A percentile compares a stretch with the other conserved stretches of the same genome.
Conservation (phyloP, 2,329 filamentous ascomycete genomes). For the Xylariaceae sp. region DNA sequence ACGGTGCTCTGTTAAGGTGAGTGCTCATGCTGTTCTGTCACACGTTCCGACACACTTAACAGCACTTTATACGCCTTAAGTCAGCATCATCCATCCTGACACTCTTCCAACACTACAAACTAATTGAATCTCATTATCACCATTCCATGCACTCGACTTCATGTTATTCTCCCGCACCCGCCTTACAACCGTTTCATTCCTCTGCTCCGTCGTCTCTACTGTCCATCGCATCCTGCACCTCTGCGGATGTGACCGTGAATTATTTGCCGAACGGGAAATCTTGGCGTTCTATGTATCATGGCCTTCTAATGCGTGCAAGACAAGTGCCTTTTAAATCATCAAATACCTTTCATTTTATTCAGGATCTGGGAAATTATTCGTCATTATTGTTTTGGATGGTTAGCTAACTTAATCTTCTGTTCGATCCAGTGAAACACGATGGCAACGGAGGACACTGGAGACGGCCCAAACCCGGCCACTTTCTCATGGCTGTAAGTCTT, state of each 20-base stretch:
- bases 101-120: not conserved
- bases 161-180: not conserved
- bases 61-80: slow-evolving; percentile 2
- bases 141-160: not conserved
- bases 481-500: slow-evolving; percentile 33
- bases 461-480: slow-evolving; percentile 8
- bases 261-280: slow-evolving; percentile 24
- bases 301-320: not conserved
- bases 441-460: slow-evolving; percentile 18
- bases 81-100: slow-evolving; percentile 14
- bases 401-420: slow-evolving; percentile 10
- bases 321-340: not conserved
- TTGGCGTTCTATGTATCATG: slow-evolving; percentile 12
- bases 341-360: too few relatives aligned
- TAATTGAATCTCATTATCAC: slow-evolving; percentile 9
- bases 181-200: slow-evolving; percentile 15
- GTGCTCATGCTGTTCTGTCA: slow-evolving; percentile 7
- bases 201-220: slow-evolving; percentile 2
- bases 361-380: not conserved
- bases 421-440: slow-evolving; percentile 11
- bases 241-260: slow-evolving; percentile 26
- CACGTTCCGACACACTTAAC: not conserved
- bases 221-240: slow-evolving; percentile 6
- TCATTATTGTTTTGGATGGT: not conserved
- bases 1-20: slow-evolving; percentile 16